Evolutionary conservation across 148 eudicot species (phyloP), one percentile per base, ranked within the genome.

Genomic region (Vaccinium darrowii): DNA sequence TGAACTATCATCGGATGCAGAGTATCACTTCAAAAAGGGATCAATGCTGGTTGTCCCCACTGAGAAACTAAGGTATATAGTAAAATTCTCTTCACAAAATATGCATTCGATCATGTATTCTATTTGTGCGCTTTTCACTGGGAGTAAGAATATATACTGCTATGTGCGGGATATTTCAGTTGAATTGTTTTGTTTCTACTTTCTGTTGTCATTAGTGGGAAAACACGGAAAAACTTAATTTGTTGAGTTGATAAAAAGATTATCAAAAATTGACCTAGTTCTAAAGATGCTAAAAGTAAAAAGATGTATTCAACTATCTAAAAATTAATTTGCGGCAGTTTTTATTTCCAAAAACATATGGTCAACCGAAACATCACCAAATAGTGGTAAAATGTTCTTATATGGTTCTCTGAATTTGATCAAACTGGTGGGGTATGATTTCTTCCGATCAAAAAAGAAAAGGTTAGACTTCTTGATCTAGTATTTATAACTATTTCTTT

Each of bases 51-150:
- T 75, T 69, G 76, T 67, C 25, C 97, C 95, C 39, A 91, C 90
- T 50, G 62, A 82, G n/a, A 89, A 87, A 58, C 80, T 94, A 58
- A 92, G 94, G 94, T 94, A 85, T 15, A 13, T 15, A 13, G 27
- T 19, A 76, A 27, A 7, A 19, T 47, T 53, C 14, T 12, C n/a
- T 5, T 76, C 10, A 8, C 77, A 76, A 14, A 21, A 19, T 21
- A 19, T 49, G 54, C 30, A n/a, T 21, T 76, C 30, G 10, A 36
- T 73, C 15, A 36, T 73, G 76, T 71, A 4, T n/a, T n/a, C 69
- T n/a, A 63, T 63, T 25, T 63, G 2, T 14, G 3, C 43, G 3
- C 43, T 75, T 43, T 36, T 18, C 8, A 39, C 15, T 9, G 50
- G 18, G 8, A 16, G 49, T 13, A 27, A 27, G 21, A 16, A n/a